Evolutionary conservation across 768 basidiomycete species (phyloP).

Genomic region (Steccherinum ochraceum): DNA sequence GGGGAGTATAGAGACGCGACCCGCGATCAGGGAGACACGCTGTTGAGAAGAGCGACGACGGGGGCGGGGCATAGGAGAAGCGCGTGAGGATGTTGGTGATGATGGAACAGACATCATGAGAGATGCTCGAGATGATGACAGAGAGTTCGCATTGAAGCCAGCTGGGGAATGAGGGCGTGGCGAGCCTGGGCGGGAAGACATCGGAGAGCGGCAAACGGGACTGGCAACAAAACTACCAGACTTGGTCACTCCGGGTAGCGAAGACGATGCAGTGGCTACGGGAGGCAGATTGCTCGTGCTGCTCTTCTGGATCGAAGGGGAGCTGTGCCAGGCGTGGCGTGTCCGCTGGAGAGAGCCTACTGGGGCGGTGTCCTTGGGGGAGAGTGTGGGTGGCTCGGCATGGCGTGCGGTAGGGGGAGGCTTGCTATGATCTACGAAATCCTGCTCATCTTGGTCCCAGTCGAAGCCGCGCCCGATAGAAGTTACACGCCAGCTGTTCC

Average conservation of each 20-base stretch:
- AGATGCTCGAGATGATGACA: constrained; percentile 26
- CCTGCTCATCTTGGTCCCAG: constrained; percentile 43
- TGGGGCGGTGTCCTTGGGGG: constrained; percentile 1
- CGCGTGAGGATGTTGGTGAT: constrained; percentile 30
- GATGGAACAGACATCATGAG: constrained; percentile 27
- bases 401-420: constrained; percentile 1
- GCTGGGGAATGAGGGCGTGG: constrained; percentile 22
- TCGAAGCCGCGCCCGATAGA: constrained; percentile 79
- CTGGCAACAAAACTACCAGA: constrained; percentile 15
- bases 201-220: constrained; percentile 20
- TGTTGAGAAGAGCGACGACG: constrained; percentile 79
- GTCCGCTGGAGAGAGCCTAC: constrained; percentile 8
- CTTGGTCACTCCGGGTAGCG: constrained; percentile 7
- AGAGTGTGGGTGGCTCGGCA: neutral
- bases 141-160: constrained; percentile 8
- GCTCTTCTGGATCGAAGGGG: constrained; percentile 13
- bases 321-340: constrained; percentile 15
- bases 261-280: constrained; percentile 8
- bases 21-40: constrained; percentile 77
- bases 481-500: constrained; percentile 81
- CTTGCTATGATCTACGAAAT: neutral
- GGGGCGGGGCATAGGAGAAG: constrained; percentile 54
- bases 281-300: constrained; percentile 8
- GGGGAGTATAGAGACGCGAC: constrained; percentile 71
- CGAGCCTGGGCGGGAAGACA: constrained; percentile 19